Percentiles rank a stretch among this genome's conserved stretches.
Evolutionary conservation across 2,329 filamentous ascomycete genomes (phyloP).

Genomic region (Calonectria naviculata): DNA sequence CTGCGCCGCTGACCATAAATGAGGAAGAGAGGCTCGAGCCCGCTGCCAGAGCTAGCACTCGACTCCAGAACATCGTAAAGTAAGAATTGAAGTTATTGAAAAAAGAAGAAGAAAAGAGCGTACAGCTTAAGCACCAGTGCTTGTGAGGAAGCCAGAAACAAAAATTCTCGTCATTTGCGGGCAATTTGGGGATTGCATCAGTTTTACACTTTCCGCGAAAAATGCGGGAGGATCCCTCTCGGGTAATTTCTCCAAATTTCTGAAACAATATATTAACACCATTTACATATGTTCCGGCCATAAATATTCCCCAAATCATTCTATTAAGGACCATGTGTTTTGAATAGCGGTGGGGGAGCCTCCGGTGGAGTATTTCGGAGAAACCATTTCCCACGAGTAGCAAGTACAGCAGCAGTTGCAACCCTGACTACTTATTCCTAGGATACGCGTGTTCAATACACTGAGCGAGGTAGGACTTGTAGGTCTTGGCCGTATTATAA

Average conservation of each 20-base stretch:
- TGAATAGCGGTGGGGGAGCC: not conserved
- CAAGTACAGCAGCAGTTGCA: not conserved
- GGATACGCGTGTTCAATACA: not conserved
- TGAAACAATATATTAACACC: not conserved
- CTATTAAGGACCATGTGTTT: not conserved
- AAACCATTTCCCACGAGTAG: not conserved
- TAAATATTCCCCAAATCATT: slow-evolving; percentile 1
- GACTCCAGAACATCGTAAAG: not conserved
- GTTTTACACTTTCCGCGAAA: not conserved
- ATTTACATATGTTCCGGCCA: not conserved
- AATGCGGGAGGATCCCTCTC: not conserved
- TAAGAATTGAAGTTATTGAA: not conserved
- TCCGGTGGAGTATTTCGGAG: not conserved
- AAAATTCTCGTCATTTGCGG: not conserved
- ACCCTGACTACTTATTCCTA: not conserved
- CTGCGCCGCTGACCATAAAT: not conserved
- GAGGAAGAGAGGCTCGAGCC: not conserved
- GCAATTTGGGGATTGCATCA: not conserved
- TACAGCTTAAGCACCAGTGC: not conserved
- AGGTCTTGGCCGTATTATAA: not conserved
- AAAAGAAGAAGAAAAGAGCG: not conserved
- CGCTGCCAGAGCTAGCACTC: not conserved
- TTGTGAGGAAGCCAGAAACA: not conserved
- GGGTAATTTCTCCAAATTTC: not conserved
- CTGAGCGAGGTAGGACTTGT: not conserved